Conservation (phyloP, 352 stramenopile species). For the Thalassiosira mediterranea region DNA sequence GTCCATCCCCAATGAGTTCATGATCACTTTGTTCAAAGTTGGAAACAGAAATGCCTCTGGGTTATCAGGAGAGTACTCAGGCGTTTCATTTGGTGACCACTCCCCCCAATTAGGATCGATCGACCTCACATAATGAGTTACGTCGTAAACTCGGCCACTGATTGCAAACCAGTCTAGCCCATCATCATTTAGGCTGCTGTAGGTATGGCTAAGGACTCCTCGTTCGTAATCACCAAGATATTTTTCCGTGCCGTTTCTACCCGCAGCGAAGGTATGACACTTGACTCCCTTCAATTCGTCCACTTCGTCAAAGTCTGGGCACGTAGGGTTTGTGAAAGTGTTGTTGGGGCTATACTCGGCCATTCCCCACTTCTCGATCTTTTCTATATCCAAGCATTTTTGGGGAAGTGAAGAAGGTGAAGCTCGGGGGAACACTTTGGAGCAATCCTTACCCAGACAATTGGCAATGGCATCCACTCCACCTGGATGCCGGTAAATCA, state of each 20-base stretch:
- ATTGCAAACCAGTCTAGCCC: constrained; percentile 22
- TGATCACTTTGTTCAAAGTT: constrained; percentile 30
- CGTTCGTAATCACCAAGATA: constrained; percentile 21
- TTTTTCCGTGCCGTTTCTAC: constrained; percentile 12
- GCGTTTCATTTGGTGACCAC: not conserved
- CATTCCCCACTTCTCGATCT: constrained; percentile 4
- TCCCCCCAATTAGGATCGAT: constrained; percentile 24
- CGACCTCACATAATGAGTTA: constrained; percentile 22
- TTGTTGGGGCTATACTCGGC: constrained; percentile 15
- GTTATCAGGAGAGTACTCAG: constrained; percentile 10
- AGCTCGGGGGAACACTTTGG: constrained; percentile 23
- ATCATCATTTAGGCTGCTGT: constrained; percentile 1
- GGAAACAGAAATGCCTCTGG: constrained; percentile 13
- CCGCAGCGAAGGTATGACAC: constrained; percentile 12
- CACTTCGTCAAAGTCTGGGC: constrained; percentile 2
- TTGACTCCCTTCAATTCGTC: constrained; percentile 15
- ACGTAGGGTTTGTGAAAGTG: constrained; percentile 20
- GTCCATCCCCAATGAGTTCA: constrained; percentile 20
- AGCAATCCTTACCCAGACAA: constrained; percentile 28
- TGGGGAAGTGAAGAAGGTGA: constrained; percentile 11
- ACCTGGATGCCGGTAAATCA: constrained; percentile 24
- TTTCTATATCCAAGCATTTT: constrained; percentile 28
- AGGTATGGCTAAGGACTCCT: constrained; percentile 13
- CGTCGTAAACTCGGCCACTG: constrained; percentile 18
- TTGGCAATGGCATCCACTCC: constrained; percentile 22